These are phyloP conservation scores for Neoarthrinium moseri DNA, from an alignment of 2,329 filamentous ascomycete species.

Conservation along the genomic window DNA sequence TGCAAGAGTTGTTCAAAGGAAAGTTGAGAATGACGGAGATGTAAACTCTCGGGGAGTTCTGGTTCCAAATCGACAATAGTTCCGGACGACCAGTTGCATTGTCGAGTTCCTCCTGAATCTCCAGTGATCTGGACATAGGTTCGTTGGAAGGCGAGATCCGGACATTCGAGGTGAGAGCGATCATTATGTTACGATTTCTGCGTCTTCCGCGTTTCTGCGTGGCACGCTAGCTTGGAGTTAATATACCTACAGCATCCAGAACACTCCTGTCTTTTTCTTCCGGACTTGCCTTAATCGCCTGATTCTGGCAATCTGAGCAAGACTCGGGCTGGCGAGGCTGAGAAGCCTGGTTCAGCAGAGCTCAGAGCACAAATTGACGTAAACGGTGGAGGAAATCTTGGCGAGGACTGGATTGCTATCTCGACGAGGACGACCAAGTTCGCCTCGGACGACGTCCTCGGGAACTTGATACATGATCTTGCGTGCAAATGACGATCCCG, in stretches of 20 bases:
- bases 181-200: too few species aligned
- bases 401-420: not conserved
- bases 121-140: constrained; percentile 3
- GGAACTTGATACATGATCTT: constrained; percentile 8
- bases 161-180: too few species aligned
- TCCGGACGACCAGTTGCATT: constrained; percentile 19
- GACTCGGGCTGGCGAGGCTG: too few species aligned
- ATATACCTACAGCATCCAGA: not conserved
- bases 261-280: too few species aligned
- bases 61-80: constrained; percentile 31
- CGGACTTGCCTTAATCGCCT: too few species aligned
- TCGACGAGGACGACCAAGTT: constrained; percentile 2
- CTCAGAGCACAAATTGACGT: too few species aligned
- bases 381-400: too few species aligned
- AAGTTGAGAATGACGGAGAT: constrained; percentile 32
- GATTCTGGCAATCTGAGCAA: too few species aligned
- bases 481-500: too few species aligned
- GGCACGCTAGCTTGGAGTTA: too few species aligned
- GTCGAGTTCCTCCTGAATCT: constrained; percentile 8
- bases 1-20: constrained; percentile 22
- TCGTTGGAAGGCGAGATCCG: constrained; percentile 5
- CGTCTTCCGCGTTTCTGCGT: too few species aligned
- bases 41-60: constrained; percentile 30
- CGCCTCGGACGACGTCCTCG: constrained; percentile 3
- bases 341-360: too few species aligned